Evolutionary conservation across 192 early-diverging fungal genomes (phyloP).

Genomic region (Rhizophagus prolifer): DNA sequence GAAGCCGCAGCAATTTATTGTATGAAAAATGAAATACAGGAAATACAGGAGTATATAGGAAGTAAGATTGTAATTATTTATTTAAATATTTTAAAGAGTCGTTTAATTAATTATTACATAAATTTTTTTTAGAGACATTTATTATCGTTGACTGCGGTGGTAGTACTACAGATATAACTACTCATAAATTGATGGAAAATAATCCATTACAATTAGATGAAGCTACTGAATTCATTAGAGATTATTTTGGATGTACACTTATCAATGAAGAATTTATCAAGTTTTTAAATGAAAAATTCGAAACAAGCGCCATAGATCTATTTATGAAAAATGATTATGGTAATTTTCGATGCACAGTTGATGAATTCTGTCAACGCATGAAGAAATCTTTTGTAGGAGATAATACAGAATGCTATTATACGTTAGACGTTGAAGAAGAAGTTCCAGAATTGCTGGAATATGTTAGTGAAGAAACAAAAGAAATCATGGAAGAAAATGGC

Average conservation of each 20-base stretch:
- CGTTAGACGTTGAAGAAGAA: neutral
- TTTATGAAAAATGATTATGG: conserved; percentile 30
- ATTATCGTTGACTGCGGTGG: conserved; percentile 48
- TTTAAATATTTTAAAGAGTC: too few relatives aligned
- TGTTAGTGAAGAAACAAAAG: neutral
- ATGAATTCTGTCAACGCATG: neutral
- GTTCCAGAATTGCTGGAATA: neutral
- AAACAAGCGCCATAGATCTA: conserved; percentile 35
- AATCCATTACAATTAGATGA: conserved; percentile 32
- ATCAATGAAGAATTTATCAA: conserved; percentile 46
- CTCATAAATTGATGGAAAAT: neutral
- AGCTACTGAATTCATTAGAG: conserved; percentile 28
- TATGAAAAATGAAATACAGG: too few relatives aligned
- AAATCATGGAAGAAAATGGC: conserved; percentile 43
- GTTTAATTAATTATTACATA: too few relatives aligned
- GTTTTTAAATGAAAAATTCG: conserved; percentile 45
- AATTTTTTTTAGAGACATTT: conserved; percentile 14
- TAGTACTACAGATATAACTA: conserved; percentile 45
- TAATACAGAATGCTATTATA: neutral
- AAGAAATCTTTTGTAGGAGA: neutral
- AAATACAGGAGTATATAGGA: too few relatives aligned
- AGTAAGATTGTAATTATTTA: too few relatives aligned
- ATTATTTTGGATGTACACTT: conserved; percentile 39
- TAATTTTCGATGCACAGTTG: neutral
- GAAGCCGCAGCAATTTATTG: too few relatives aligned